phyloP scores from a whole-genome alignment of 768 basidiomycete genomes.

The Mycena vitilis region DNA sequence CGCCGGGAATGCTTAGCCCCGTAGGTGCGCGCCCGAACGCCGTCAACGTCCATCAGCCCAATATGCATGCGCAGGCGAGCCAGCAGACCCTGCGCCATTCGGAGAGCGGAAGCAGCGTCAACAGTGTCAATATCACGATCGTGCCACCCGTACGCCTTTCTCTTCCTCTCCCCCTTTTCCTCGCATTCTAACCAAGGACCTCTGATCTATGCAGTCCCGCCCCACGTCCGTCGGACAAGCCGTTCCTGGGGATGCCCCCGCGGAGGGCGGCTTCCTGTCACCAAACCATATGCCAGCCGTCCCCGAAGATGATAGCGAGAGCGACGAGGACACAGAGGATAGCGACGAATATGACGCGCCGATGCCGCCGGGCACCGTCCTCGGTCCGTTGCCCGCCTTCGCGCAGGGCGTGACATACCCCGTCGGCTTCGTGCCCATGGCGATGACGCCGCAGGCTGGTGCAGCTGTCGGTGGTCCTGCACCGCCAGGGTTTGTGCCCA shows the following conservation, averaged over 20 bases:
- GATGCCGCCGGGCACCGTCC: constrained; percentile 18
- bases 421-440: constrained; percentile 20
- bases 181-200: background rate
- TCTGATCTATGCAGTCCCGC: constrained; percentile 17
- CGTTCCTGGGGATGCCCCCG: too few relatives aligned
- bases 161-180: background rate
- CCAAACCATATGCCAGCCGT: constrained; percentile 21
- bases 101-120: constrained; percentile 21
- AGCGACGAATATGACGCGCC: constrained; percentile 1
- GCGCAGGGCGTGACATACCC: constrained; percentile 28
- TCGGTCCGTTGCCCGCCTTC: constrained; percentile 27
- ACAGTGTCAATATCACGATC: constrained; percentile 24
- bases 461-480: background rate
- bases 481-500: too few relatives aligned
- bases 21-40: background rate
- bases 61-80: background rate
- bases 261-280: constrained; percentile 17
- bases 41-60: constrained; percentile 1
- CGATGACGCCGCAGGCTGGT: background rate
- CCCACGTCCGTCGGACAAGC: constrained; percentile 9
- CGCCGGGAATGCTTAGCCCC: constrained; percentile 29
- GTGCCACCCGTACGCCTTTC: constrained; percentile 8
- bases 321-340: constrained; percentile 5
- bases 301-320: constrained; percentile 21
- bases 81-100: constrained; percentile 26